Percentiles rank a stretch among this genome's conserved stretches.
phyloP scores from a whole-genome alignment of 2,329 filamentous ascomycete species.

The Ascochyta lentis region DNA sequence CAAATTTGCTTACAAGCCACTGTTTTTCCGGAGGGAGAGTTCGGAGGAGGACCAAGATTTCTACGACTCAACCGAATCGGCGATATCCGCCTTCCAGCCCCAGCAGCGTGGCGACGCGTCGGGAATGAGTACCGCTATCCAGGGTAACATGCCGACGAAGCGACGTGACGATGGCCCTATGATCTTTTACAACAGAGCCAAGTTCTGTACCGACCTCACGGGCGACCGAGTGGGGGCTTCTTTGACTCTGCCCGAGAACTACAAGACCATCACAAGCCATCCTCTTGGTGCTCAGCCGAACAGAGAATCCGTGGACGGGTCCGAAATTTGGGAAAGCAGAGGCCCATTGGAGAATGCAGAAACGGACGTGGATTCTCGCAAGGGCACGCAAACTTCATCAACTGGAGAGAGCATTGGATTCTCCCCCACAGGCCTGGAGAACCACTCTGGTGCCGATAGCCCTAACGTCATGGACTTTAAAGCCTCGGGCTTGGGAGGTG shows the following conservation, averaged over 20 bases:
- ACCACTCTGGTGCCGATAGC: conserved; percentile 32
- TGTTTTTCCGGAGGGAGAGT: conserved; percentile 56
- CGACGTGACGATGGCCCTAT: conserved; percentile 73
- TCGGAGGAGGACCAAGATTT: conserved; percentile 49
- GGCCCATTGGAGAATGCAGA: conserved; percentile 31
- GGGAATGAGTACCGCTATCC: conserved; percentile 55
- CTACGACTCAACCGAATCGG: conserved; percentile 41
- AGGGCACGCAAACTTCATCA: conserved; percentile 39
- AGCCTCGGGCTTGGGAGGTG: conserved; percentile 64
- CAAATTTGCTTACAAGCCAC: conserved; percentile 54
- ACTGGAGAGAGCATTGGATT: conserved; percentile 47
- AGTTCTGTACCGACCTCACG: conserved; percentile 81
- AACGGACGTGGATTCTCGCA: conserved; percentile 33
- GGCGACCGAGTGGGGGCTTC: conserved; percentile 59
- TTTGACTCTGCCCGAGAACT: conserved; percentile 29
- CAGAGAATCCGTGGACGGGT: conserved; percentile 4
- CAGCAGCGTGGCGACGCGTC: conserved; percentile 48
- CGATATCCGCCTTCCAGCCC: conserved; percentile 38
- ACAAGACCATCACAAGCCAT: conserved; percentile 40
- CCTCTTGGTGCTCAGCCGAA: conserved; percentile 37
- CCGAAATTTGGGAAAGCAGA: conserved; percentile 40
- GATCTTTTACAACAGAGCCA: conserved; percentile 81
- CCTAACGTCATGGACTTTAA: conserved; percentile 50
- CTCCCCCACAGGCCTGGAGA: conserved; percentile 40
- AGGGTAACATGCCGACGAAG: conserved; percentile 56